Base-by-base conservation (phyloP, 139 green algal genomes). In the Diplosphaera chodatii region DNA sequence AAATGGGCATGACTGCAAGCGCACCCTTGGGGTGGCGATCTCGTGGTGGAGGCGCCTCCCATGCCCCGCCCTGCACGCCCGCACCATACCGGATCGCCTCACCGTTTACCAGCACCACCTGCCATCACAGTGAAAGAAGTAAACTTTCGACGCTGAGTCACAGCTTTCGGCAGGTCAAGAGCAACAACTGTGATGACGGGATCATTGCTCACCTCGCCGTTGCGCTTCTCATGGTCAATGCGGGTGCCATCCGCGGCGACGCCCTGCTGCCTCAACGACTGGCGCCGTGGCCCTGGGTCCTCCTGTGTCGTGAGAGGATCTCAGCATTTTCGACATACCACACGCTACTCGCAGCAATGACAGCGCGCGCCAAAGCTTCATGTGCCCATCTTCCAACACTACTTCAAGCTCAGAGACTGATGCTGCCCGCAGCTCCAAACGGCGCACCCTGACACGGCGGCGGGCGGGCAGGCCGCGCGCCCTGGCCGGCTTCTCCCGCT, bases 221-320 rank as follows among this genome's bases (percentile, higher is more conserved):
- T 62, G 3, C 73, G 69, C 41, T 68, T 56, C 75, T 63, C 74
- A 20, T 74, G 33, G 32, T 72, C 63, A 20, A 79, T 55, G 8
- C 32, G 29, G 22, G 48, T 65, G n/a, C 74, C 74, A 28, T 75
- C 69, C 34, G 73, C 68, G 20, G 73, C 55, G 3, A 78, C 34
- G 63, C 82, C 82, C 63, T 74, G 70, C 21, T 84, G 32, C 3
- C 82, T 72, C n/a, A 78, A 68, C 4, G 73, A 82, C 8, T 71
- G 72, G 25, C 82, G 66, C n/a, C 72, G 68, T n/a, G 79, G 75
- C 16, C 25, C 73, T 25, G 65, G 59, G 55, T 71, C 71, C 40
- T 68, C 79, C 71, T 86, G 41, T n/a, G 56, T 20, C 3, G 48
- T n/a, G n/a, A n/a, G n/a, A n/a, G n/a, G n/a, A n/a, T n/a, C n/a